Base-by-base conservation (phyloP, 371 early-diverging fungal species). In the Quaeritorhiza haematococci region DNA sequence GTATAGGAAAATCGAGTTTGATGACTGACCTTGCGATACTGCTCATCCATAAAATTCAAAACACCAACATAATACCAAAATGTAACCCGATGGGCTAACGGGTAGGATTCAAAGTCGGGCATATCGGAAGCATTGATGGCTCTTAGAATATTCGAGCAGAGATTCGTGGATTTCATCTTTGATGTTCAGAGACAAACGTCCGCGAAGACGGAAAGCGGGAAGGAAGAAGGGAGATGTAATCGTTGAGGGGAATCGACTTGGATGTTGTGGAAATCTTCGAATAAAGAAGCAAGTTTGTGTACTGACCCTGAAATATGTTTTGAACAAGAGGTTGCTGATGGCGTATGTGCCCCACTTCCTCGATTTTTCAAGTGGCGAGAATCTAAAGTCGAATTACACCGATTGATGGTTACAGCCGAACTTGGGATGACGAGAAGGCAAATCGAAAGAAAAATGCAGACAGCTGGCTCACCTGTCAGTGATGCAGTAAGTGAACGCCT, bases 341-440 rank as follows among this genome's bases (percentile, higher is more conserved):
- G 75, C 83, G 63, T 91, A 95, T 0, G 91, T 90, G 15, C 94
- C 96, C 84, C 90, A 91, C 57, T 91, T 92, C 33, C 91, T 83
- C 21, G 93, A 90, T n/a, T 61, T 52, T 3, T 56, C 54, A 7
- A 78, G 46, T 3, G 75, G 55, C 0, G 84, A 74, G 35, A 67
- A 56, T 33, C 68, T 56, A n/a, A n/a, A n/a, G 26, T 21, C 38
- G 17, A 45, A 4, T 33, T 46, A 41, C 41, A 38, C 19, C 19
- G 56, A 19, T 17, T 58, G 17, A 17, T 27, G 34, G 35, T 7
- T 17, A 67, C 21, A 19, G 32, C 33, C 6, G 53, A 46, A 13
- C 2, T 15, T 4, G 21, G 28, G 56, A 19, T 19, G 21, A 19
- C 13, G 8, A 35, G 33, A 60, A 28, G 32, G 3, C 35, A 0